Base-by-base conservation (phyloP, 306 rosid genomes). In the Cucurbita moschata region DNA sequence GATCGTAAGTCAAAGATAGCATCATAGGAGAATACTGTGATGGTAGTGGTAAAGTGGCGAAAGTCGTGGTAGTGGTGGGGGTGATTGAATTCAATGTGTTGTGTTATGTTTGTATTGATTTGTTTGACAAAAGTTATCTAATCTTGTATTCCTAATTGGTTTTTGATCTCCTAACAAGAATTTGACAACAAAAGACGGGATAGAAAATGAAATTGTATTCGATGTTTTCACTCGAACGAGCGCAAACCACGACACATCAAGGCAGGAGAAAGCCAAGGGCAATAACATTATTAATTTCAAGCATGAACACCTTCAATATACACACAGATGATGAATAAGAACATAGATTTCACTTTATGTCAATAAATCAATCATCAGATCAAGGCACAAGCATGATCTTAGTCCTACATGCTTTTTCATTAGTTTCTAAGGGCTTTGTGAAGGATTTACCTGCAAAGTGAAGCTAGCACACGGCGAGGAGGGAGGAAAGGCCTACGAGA, bases 401-500 rank as follows among this genome's bases (percentile, higher is more conserved):
- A 42, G 44, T 10, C 37, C 59, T 38, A 54, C 39, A 37, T 67
- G 64, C 57, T 11, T 72, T 54, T 37, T 61, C 51, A 13, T 11
- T 5, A 11, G 72, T 46, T 44, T 43, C 42, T 30, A 30, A 67
- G 13, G 49, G 35, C 64, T 51, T n/a, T 38, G 63, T 18, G 64
- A 38, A 39, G 49, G 26, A 60, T 42, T 80, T 82, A 87, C 76
- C 81, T 87, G 77, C 79, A 75, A 15, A 87, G 88, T 3, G 91
- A 87, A 75, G 91, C 91, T 5, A 81, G 77, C 14, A 87, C 70
- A 35, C 86, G 79, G 74, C 91, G 96, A 47, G 97, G 97, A 7
- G 89, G 97, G 55, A 13, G 37, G 53, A 87, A 94, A 2, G 97
- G 80, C 79, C 87, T 79, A 38, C 96, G 75, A 42, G 92, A 86